phyloP scores from a whole-genome alignment of 2,329 filamentous ascomycete species.

The Cladosporium austrohemisphaericum region DNA sequence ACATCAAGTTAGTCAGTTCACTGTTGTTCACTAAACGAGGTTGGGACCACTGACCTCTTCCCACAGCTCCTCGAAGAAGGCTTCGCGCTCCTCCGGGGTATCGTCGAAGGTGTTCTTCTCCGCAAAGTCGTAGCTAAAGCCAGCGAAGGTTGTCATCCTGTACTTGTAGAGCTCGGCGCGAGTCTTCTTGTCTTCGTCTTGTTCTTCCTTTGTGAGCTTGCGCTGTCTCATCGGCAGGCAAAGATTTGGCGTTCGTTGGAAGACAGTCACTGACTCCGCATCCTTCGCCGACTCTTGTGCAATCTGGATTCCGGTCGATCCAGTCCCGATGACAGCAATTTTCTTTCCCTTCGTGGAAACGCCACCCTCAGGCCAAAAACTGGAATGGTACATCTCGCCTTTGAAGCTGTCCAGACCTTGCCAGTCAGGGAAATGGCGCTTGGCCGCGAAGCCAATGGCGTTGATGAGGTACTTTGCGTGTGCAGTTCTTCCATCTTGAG shows the following conservation, averaged over 20 bases:
- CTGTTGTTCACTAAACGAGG: background rate
- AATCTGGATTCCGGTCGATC: constrained; percentile 42
- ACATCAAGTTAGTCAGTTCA: constrained; percentile 34
- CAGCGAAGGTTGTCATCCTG: constrained; percentile 42
- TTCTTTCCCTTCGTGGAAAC: constrained; percentile 36
- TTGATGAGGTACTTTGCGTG: constrained; percentile 36
- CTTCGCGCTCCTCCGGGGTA: constrained; percentile 38
- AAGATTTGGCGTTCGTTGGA: constrained; percentile 64
- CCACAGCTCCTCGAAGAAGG: constrained; percentile 41
- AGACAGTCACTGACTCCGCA: constrained; percentile 49
- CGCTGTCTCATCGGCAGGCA: constrained; percentile 58
- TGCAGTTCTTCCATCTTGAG: constrained; percentile 38
- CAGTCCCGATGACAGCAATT: constrained; percentile 42
- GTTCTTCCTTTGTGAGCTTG: constrained; percentile 48
- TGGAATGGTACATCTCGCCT: constrained; percentile 40
- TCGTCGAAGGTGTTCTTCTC: constrained; percentile 51
- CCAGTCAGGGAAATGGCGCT: constrained; percentile 38
- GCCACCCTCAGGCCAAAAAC: constrained; percentile 37
- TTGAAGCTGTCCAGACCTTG: constrained; percentile 36
- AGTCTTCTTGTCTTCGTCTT: constrained; percentile 43
- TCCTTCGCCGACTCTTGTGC: constrained; percentile 32
- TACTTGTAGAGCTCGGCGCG: constrained; percentile 47
- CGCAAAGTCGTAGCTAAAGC: constrained; percentile 53
- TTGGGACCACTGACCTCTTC: constrained; percentile 15
- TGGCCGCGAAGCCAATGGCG: constrained; percentile 38